These are phyloP conservation scores for Chondrostereum purpureum DNA, from an alignment of 1,284 basidiomycete species.

Conservation along the genomic window DNA sequence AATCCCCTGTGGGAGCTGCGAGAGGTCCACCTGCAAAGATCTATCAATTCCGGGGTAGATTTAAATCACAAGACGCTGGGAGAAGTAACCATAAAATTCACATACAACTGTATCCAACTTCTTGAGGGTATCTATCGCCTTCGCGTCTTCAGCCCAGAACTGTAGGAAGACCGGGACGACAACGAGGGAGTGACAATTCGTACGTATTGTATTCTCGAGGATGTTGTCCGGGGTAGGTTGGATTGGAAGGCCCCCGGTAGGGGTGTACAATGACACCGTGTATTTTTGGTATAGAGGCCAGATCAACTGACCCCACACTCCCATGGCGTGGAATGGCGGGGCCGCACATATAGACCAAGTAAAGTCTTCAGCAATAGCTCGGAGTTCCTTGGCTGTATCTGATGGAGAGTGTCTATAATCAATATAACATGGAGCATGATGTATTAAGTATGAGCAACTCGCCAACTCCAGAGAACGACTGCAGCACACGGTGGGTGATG, in stretches of 20 bases:
- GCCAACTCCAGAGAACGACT: background rate
- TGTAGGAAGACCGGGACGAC: background rate
- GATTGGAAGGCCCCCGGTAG: background rate
- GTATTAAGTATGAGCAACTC: too few species aligned
- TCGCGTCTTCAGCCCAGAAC: background rate
- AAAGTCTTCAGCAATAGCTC: too few species aligned
- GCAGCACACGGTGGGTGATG: slow-evolving; percentile 12
- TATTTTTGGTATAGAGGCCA: background rate
- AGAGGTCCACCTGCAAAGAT: slow-evolving; percentile 21
- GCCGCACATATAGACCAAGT: background rate
- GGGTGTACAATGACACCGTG: background rate
- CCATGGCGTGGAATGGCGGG: background rate
- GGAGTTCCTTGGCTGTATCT: too few species aligned
- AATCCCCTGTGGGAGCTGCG: slow-evolving; percentile 20
- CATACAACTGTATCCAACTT: background rate
- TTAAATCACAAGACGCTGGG: too few species aligned
- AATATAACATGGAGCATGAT: too few species aligned
- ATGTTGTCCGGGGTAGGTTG: background rate
- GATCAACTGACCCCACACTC: background rate
- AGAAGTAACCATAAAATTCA: background rate
- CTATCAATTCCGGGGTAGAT: too few species aligned
- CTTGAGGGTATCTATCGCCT: background rate
- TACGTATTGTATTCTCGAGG: background rate
- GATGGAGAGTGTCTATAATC: too few species aligned
- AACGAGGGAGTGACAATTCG: background rate